Evolutionary conservation across 2,329 filamentous ascomycete species (phyloP).

Genomic region (Colletotrichum siamense): DNA sequence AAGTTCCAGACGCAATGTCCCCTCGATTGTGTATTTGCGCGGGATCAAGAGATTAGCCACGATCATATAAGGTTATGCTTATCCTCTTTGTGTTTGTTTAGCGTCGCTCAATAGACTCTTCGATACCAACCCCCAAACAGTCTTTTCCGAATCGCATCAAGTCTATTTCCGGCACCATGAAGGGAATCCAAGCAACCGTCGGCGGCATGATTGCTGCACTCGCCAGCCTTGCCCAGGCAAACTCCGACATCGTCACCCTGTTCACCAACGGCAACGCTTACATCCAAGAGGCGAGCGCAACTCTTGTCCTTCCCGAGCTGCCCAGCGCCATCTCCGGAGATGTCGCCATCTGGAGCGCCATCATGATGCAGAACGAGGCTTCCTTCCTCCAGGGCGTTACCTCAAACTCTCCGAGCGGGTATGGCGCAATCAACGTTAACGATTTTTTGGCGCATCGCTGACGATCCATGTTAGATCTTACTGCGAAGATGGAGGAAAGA

Average conservation of each 20-base stretch:
- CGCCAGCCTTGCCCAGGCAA: not conserved
- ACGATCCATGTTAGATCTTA: not conserved
- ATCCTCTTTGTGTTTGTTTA: not conserved
- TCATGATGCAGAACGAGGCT: conserved; percentile 3
- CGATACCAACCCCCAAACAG: not conserved
- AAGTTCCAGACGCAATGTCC: not conserved
- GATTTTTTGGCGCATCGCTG: not conserved
- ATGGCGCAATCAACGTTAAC: not conserved
- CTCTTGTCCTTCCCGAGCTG: not conserved
- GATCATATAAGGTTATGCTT: not conserved
- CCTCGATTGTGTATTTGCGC: not conserved
- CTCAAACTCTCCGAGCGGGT: conserved; percentile 3
- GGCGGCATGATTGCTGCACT: not conserved
- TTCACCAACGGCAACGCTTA: not conserved
- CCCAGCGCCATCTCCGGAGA: not conserved
- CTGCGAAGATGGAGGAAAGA: not conserved
- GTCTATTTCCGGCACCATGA: not conserved
- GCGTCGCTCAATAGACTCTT: not conserved
- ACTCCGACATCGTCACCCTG: not conserved
- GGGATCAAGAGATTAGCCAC: not conserved
- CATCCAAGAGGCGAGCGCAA: conserved; percentile 1
- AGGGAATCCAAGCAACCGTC: not conserved
- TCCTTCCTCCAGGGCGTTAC: conserved; percentile 4
- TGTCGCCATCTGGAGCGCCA: conserved; percentile 3
- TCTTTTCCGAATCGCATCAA: not conserved